Conservation (phyloP, 1,284 basidiomycete genomes). For the Boletus semigastroideus region DNA sequence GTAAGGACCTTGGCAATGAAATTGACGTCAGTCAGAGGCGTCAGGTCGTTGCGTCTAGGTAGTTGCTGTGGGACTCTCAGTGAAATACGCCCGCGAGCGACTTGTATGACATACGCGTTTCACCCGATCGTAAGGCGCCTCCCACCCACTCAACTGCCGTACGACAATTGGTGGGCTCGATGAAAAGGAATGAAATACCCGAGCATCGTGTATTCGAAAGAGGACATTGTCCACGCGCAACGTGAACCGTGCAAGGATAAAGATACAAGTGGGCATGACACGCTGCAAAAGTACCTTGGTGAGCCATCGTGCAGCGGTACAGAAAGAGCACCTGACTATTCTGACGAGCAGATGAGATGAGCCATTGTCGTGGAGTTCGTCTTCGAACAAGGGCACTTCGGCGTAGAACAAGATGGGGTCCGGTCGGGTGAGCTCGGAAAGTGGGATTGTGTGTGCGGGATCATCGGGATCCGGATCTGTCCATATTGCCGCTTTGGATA, state of each 20-base stretch:
- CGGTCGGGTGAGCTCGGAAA: constrained; percentile 80
- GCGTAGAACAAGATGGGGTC: constrained; percentile 96
- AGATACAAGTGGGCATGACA: constrained; percentile 96
- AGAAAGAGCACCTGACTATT: constrained; percentile 58
- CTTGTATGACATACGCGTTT: constrained; percentile 56
- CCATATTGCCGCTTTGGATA: constrained; percentile 40
- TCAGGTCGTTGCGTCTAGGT: constrained; percentile 81
- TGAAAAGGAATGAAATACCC: constrained; percentile 85
- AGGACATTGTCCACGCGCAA: constrained; percentile 94
- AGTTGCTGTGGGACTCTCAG: constrained; percentile 53
- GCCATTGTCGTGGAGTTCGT: constrained; percentile 94
- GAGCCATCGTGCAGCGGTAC: not conserved
- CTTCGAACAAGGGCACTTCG: constrained; percentile 89
- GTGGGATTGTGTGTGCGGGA: constrained; percentile 66
- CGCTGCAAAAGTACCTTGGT: constrained; percentile 51
- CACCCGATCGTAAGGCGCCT: constrained; percentile 83
- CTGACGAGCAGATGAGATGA: constrained; percentile 79
- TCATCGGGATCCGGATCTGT: constrained; percentile 52
- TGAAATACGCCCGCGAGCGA: constrained; percentile 2
- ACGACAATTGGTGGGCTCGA: constrained; percentile 64
- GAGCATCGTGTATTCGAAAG: constrained; percentile 86
- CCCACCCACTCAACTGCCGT: constrained; percentile 86
- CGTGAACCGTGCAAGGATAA: constrained; percentile 90
- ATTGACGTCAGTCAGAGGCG: constrained; percentile 84
- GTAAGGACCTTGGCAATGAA: constrained; percentile 82